Evolutionary conservation across 371 early-diverging fungal genomes (phyloP), one percentile per base, ranked within the genome.

Genomic region (Mortierella sp.): DNA sequence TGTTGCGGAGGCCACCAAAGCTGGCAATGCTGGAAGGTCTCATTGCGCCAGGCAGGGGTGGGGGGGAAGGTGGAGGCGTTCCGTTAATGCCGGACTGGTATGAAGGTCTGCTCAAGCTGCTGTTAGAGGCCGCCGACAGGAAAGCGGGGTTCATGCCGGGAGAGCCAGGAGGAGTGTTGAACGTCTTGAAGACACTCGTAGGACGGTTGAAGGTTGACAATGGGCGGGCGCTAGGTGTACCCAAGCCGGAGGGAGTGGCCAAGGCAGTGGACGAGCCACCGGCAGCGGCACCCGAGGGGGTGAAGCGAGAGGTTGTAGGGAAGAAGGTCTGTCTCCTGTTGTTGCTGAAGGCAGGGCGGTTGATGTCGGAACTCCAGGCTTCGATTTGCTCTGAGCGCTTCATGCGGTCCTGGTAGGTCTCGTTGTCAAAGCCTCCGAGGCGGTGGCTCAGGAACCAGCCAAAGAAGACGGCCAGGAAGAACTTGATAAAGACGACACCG

Each of bases 391-490:
- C 88, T 43, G 89, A 88, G 48, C 93, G 90, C 64, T 88, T 82
- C 88, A 91, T 91, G 31, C 92, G 88, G 21, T 91, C 92, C 48
- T 92, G 89, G 76, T 90, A 87, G 54, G 95, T 91, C 81, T 95
- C 94, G 77, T 92, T 89, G 59, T 92, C 91, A 51, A 95, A 92
- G 59, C 90, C 93, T 57, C 95, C 97, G 74, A 95, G 88, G 50
- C 93, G 89, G 88, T 92, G 93, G 10, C 93, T 92, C 72, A 96
- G 84, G 75, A 93, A 91, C 96, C 96, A 97, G 24, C 94, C 94
- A 91, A 97, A 97, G 46, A 95, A 89, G 46, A 96, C 82, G 0
- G 97, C 96, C 89, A 97, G 88, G 73, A 95, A 88, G 88, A 97
- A 97, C 85, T 95, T 96, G 84, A 93, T 94, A 77, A 96, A 81